Evolutionary conservation across 441 rosid species (phyloP).

Genomic region (Pelargonium myrrhifolium): DNA sequence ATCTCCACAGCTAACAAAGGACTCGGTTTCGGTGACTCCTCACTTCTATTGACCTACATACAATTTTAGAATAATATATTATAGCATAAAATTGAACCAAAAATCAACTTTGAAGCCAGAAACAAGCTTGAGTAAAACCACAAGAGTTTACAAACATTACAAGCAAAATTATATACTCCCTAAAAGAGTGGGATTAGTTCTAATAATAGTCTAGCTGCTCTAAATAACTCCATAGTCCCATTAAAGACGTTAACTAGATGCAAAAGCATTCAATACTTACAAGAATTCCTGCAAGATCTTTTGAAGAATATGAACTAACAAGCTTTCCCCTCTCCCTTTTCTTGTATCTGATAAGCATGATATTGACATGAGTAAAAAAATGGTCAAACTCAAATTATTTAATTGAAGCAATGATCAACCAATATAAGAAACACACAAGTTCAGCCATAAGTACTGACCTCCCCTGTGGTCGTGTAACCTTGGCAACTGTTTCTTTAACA

Average conservation of each 20-base stretch:
- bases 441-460: conserved; percentile 40
- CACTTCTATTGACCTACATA: conserved; percentile 3
- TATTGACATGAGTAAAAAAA: background rate
- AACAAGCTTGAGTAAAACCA: background rate
- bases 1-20: background rate
- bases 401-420: background rate
- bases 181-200: no score
- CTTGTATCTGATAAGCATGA: conserved; percentile 42
- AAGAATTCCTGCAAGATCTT: conserved; percentile 90
- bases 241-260: background rate
- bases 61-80: background rate
- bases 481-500: conserved; percentile 34
- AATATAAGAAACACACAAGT: background rate
- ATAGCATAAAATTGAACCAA: background rate
- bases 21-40: background rate
- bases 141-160: background rate
- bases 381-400: background rate
- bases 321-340: conserved; percentile 86
- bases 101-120: background rate
- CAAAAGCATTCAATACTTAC: conserved; percentile 38
- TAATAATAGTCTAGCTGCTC: no score
- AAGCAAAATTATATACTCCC: background rate
- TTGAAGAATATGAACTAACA: conserved; percentile 68
- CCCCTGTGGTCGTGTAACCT: conserved; percentile 83
- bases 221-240: no score